Evolutionary conservation across 2,329 filamentous ascomycete genomes (phyloP), one percentile per base, ranked within the genome.

Genomic region (Aspergillus fumigatiaffinis): DNA sequence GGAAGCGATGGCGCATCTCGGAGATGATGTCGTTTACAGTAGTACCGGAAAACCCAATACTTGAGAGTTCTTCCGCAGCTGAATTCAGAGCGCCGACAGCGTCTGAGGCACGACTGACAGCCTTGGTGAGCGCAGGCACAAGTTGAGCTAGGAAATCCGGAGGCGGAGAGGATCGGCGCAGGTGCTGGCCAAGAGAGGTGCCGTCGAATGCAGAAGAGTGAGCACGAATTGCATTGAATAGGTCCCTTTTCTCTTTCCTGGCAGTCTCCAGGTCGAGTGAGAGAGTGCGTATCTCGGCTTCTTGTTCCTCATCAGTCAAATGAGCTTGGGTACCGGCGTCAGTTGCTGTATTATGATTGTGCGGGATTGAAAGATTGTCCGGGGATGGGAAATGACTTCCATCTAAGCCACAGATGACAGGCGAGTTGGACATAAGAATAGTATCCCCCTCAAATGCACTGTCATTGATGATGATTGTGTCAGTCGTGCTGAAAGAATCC

Each of bases 161-260:
- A 5, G 77, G 75, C 5, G 75, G 73, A 17, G 71, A 69, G 5
- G 71, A 64, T 23, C 64, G 61, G n/a, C 63, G 66, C 46, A 68
- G 64, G 38, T 57, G 55, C 12, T 60, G 53, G 14, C 58, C 60
- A 44, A 67, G 56, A 20, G 53, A 54, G 26, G 64, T 63, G 7
- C 66, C 66, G 48, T 65, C 59, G 9, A 69, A 60, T 14, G 60
- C 58, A 28, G 63, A 59, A 25, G 75, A 53, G 8, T 64, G 68
- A 44, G 62, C 60, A 25, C 71, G 74, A 63, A 75, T 77, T 28
- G 73, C 72, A 20, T 72, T 65, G 53, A 79, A 78, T 2, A 79
- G 57, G 8, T 66, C 65, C 7, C 60, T 63, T 57, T 77, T 79
- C 50, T 76, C 76, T 51, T 70, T 69, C 48, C 68, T 73, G 2